Conservation (phyloP, 176 grass and related monocot genomes). For the Metroxylon sagu region DNA sequence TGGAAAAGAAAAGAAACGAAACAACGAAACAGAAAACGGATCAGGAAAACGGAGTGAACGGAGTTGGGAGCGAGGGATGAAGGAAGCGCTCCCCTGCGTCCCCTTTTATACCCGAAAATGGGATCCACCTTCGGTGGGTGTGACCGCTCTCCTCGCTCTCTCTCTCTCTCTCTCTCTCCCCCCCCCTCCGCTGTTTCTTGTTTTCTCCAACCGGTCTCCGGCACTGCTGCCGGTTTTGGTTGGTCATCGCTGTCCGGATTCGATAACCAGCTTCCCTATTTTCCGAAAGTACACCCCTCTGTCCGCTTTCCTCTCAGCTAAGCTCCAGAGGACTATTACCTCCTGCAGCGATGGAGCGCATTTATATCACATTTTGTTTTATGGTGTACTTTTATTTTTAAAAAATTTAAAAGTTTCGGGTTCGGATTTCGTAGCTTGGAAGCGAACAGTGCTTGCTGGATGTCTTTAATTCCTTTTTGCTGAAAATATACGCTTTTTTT, state of each 20-base stretch:
- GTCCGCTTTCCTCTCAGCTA: background rate
- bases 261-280: background rate
- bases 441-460: too few relatives aligned
- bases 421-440: too few relatives aligned
- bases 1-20: background rate
- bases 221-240: background rate
- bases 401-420: too few relatives aligned
- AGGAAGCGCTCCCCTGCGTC: constrained; percentile 3
- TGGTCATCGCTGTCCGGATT: background rate
- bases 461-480: too few relatives aligned
- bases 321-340: too few relatives aligned
- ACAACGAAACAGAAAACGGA: background rate
- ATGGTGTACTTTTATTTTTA: too few relatives aligned
- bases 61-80: constrained; percentile 18
- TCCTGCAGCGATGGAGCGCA: too few relatives aligned
- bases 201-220: background rate
- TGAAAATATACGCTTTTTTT: too few relatives aligned
- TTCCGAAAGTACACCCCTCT: background rate
- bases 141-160: too few relatives aligned
- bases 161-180: background rate
- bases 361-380: too few relatives aligned
- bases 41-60: constrained; percentile 34
- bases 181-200: too few relatives aligned
- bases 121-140: background rate
- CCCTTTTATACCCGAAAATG: constrained; percentile 29